These are phyloP conservation scores for Sanghuangporus sanghuang DNA, from an alignment of 1,284 basidiomycete species.

Conservation along the genomic window DNA sequence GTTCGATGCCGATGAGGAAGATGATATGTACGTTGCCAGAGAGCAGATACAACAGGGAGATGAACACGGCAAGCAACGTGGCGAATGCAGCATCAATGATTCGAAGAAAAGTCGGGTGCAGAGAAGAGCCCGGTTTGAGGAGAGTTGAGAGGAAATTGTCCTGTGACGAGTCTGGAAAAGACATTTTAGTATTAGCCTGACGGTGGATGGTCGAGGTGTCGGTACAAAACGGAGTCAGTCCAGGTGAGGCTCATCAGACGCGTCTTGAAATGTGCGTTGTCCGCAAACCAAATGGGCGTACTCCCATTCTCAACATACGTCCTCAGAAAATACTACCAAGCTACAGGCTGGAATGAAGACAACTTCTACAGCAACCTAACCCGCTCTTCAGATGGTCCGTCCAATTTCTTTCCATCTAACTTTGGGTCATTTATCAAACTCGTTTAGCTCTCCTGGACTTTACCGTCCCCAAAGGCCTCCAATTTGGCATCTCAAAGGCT, in stretches of 20 bases:
- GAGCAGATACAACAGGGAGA: constrained; percentile 49
- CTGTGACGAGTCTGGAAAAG: not conserved
- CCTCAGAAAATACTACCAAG: constrained; percentile 82
- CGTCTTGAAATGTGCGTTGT: not conserved
- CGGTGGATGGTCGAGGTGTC: not conserved
- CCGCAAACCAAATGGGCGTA: constrained; percentile 36
- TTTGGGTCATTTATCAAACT: too few species aligned
- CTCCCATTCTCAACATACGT: constrained; percentile 87
- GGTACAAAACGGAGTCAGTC: not conserved
- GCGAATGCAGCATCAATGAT: constrained; percentile 58
- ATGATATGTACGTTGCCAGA: constrained; percentile 60
- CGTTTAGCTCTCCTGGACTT: constrained; percentile 81
- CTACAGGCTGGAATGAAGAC: constrained; percentile 95
- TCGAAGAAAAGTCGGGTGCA: constrained; percentile 62
- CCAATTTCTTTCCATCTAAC: constrained; percentile 16
- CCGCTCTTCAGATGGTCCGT: constrained; percentile 78
- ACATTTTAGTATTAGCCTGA: not conserved
- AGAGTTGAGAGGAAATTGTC: constrained; percentile 44
- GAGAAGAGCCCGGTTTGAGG: constrained; percentile 66
- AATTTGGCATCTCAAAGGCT: constrained; percentile 82
- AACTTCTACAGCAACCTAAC: constrained; percentile 91
- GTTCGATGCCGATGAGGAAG: constrained; percentile 54
- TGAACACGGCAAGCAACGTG: constrained; percentile 52
- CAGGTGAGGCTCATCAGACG: not conserved
- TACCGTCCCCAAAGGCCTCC: constrained; percentile 70